Evolutionary conservation across 441 rosid genomes (phyloP).

Genomic region (Arabidopsis hybrid): DNA sequence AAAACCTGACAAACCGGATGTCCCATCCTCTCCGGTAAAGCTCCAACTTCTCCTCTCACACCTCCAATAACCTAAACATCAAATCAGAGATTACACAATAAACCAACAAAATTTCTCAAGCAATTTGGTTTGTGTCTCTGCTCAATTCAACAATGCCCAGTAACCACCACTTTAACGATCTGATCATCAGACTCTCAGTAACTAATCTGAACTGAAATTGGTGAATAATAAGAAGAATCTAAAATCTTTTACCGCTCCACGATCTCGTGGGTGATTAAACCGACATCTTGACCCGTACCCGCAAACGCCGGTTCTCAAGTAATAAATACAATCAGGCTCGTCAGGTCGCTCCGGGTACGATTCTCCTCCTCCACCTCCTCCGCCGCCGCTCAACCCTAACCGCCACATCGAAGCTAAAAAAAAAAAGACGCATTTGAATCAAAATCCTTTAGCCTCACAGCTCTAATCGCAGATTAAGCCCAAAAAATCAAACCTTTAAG

Average conservation of each 20-base stretch:
- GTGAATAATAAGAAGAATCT: constrained; percentile 5
- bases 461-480: constrained; percentile 35
- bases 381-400: constrained; percentile 49
- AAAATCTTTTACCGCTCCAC: constrained; percentile 63
- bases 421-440: constrained; percentile 21
- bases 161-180: constrained; percentile 8
- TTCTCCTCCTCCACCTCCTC: constrained; percentile 53
- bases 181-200: constrained; percentile 36
- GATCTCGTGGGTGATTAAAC: constrained; percentile 94
- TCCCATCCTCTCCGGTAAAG: constrained; percentile 78
- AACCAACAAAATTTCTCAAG: neutral
- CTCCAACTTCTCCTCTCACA: constrained; percentile 65
- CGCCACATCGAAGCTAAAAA: constrained; percentile 76
- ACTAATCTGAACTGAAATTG: constrained; percentile 15
- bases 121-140: neutral
- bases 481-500: constrained; percentile 32
- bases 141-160: constrained; percentile 21
- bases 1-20: constrained; percentile 95
- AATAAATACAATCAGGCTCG: constrained; percentile 80
- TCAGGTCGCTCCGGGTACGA: constrained; percentile 81
- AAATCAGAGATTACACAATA: constrained; percentile 34
- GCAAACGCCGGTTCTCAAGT: constrained; percentile 81
- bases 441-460: constrained; percentile 32
- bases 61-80: constrained; percentile 64
- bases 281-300: constrained; percentile 89